Conservation (phyloP, 805 yeast genomes). For the Ogataea dorogensis region DNA sequence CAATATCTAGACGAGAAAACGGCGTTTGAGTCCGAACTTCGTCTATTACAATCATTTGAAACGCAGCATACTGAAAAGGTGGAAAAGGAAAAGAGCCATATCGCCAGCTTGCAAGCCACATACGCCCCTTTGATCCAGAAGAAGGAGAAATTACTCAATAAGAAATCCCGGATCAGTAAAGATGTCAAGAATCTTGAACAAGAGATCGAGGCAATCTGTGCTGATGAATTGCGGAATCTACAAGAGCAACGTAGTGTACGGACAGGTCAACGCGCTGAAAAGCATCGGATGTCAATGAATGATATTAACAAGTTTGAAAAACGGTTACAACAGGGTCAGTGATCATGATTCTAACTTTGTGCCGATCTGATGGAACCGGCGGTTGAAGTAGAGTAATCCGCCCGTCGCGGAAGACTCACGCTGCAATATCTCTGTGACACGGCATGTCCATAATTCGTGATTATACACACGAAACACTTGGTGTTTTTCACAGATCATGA, state of each 20-base stretch:
- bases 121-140: slow-evolving; percentile 31
- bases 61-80: slow-evolving; percentile 29
- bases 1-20: slow-evolving; percentile 37
- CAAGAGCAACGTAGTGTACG: slow-evolving; percentile 24
- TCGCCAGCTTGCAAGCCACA: slow-evolving; percentile 31
- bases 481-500: slow-evolving; percentile 58
- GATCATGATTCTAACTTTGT: slow-evolving; percentile 19
- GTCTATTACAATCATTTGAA: slow-evolving; percentile 34
- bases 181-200: slow-evolving; percentile 25
- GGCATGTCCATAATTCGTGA: slow-evolving; percentile 90
- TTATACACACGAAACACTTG: slow-evolving; percentile 63
- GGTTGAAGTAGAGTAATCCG: slow-evolving; percentile 64
- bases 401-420: slow-evolving; percentile 43
- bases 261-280: slow-evolving; percentile 26
- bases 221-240: slow-evolving; percentile 23
- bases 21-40: slow-evolving; percentile 35
- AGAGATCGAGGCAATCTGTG: slow-evolving; percentile 29
- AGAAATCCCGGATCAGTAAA: slow-evolving; percentile 29
- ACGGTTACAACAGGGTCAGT: slow-evolving; percentile 13
- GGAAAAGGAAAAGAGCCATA: slow-evolving; percentile 20
- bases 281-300: slow-evolving; percentile 21
- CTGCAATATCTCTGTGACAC: slow-evolving; percentile 58
- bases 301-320: slow-evolving; percentile 29
- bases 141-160: slow-evolving; percentile 34
- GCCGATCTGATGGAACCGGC: slow-evolving; percentile 52